Evolutionary conservation across 768 basidiomycete species (phyloP).

Genomic region (Psilocybe cyanescens): DNA sequence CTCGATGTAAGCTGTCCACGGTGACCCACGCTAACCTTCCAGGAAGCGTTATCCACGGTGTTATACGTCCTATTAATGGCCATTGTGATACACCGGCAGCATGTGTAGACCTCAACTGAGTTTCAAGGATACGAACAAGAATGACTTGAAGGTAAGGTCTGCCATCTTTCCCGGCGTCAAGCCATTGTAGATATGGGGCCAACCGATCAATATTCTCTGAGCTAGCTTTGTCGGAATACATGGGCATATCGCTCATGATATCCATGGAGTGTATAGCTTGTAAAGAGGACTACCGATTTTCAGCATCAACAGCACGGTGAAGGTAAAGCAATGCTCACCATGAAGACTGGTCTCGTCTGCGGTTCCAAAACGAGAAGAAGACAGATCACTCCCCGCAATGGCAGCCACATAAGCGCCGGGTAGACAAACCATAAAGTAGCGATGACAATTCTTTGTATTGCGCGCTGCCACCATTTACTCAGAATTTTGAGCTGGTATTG

Average conservation of each 20-base stretch:
- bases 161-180: conserved; percentile 1
- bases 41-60: not conserved
- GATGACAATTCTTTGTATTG: not conserved
- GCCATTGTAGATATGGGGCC: not conserved
- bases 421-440: not conserved
- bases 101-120: not conserved
- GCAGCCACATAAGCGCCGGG: conserved; percentile 4
- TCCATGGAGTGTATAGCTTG: conserved; percentile 2
- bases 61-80: not conserved
- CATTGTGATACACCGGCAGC: not conserved
- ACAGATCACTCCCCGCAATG: not conserved
- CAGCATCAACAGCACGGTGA: not conserved
- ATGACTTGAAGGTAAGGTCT: not conserved
- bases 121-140: not conserved
- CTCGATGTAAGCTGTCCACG: not conserved
- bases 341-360: not conserved
- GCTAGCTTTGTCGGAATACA: not conserved
- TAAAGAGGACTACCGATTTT: not conserved
- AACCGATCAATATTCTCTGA: no score
- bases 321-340: not conserved
- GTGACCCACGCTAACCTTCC: not conserved
- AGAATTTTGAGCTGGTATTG: not conserved
- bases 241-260: not conserved
- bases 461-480: not conserved
- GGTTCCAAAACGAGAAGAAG: conserved; percentile 4